Conservation (phyloP, 1,284 basidiomycete species). For the Rhodotorula glutinis region DNA sequence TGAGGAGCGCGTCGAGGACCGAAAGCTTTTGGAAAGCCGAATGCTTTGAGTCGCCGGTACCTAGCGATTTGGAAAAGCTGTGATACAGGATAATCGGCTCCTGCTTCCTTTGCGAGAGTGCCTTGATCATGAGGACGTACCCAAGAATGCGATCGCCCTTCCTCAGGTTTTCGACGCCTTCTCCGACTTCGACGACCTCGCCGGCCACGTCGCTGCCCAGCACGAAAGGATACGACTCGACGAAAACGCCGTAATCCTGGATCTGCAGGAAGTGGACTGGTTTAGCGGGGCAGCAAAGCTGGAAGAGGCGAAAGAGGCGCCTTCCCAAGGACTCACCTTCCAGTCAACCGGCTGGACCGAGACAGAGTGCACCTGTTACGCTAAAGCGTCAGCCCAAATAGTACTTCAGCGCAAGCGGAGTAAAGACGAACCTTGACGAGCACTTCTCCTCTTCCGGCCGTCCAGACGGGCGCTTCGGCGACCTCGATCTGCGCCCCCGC, state of each 20-base stretch:
- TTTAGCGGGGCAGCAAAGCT: neutral
- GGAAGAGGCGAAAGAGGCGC: no score
- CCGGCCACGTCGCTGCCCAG: constrained; percentile 46
- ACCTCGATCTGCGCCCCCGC: constrained; percentile 7
- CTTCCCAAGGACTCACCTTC: constrained; percentile 3
- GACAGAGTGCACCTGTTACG: constrained; percentile 25
- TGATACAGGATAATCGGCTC: no score
- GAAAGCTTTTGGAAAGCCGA: constrained; percentile 34
- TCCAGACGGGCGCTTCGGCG: neutral
- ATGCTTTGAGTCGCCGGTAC: constrained; percentile 13
- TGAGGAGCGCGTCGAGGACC: constrained; percentile 10
- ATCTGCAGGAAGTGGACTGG: neutral
- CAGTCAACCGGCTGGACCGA: constrained; percentile 26
- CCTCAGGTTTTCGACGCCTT: constrained; percentile 49
- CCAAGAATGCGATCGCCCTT: constrained; percentile 49
- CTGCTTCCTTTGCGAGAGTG: no score
- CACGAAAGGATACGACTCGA: constrained; percentile 21
- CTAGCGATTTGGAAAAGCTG: constrained; percentile 27
- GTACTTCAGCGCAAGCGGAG: no score
- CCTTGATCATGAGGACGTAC: constrained; percentile 4
- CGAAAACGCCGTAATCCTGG: constrained; percentile 20
- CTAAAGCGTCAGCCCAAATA: no score
- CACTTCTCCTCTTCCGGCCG: constrained; percentile 8
- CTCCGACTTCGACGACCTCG: constrained; percentile 51
- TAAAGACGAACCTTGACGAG: constrained; percentile 26